Evolutionary conservation across 805 yeast species (phyloP).

Genomic region (Barnettozyma pratensis): DNA sequence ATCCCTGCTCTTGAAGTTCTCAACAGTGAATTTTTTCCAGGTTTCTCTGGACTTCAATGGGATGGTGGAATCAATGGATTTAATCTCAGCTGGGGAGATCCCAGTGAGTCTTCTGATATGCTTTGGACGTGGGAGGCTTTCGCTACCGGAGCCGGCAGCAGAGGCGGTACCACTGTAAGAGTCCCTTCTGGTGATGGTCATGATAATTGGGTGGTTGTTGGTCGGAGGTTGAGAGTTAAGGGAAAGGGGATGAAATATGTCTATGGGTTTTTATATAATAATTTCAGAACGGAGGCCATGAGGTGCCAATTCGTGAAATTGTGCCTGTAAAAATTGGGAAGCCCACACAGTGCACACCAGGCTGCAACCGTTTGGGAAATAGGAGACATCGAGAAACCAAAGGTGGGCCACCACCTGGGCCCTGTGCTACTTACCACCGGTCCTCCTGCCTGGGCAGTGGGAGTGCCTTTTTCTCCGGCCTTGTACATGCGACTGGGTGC

Average conservation of each 20-base stretch:
- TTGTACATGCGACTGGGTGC: too few relatives aligned
- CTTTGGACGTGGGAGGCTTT: slow-evolving; percentile 29
- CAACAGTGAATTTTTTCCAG: slow-evolving; percentile 69
- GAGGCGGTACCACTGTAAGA: slow-evolving; percentile 12
- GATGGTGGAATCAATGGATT: slow-evolving; percentile 73
- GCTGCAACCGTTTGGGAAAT: too few relatives aligned
- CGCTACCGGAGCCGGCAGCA: slow-evolving; percentile 9
- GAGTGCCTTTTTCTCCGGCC: too few relatives aligned
- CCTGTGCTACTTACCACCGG: too few relatives aligned
- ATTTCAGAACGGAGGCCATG: background rate
- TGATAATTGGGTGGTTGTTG: background rate
- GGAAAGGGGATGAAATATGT: background rate
- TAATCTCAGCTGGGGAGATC: slow-evolving; percentile 84
- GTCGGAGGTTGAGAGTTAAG: background rate
- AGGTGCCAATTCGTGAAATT: background rate
- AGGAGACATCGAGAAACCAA: too few relatives aligned
- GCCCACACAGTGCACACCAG: too few relatives aligned
- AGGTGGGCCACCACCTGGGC: too few relatives aligned
- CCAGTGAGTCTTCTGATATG: slow-evolving; percentile 83
- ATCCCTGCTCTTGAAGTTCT: slow-evolving; percentile 40
- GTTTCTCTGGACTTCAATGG: slow-evolving; percentile 71
- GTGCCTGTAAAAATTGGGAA: too few relatives aligned
- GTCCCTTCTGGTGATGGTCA: slow-evolving; percentile 11
- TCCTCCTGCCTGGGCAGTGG: too few relatives aligned
- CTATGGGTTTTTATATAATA: background rate